Evolutionary conservation across 768 basidiomycete genomes (phyloP).

Genomic region (Boletales sp.): DNA sequence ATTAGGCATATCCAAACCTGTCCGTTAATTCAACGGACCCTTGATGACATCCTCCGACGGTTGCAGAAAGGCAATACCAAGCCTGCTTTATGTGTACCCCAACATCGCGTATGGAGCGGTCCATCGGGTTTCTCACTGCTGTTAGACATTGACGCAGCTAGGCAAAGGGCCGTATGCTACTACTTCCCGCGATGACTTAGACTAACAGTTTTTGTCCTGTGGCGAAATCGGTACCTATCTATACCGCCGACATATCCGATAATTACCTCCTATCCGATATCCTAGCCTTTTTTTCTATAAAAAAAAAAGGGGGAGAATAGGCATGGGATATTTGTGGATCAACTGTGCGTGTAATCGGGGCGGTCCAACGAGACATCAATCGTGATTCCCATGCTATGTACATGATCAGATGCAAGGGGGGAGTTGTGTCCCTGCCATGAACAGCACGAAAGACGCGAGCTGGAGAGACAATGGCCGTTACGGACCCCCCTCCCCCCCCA

Average conservation of each 20-base stretch:
- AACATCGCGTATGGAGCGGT: slow-evolving; percentile 2
- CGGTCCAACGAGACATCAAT: slow-evolving; percentile 15
- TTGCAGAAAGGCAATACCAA: slow-evolving; percentile 5
- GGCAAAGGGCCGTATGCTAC: slow-evolving; percentile 5
- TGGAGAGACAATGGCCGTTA: slow-evolving; percentile 11
- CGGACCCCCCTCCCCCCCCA: background rate
- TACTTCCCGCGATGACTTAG: slow-evolving; percentile 17
- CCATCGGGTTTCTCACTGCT: slow-evolving; percentile 10
- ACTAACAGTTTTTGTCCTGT: slow-evolving; percentile 11
- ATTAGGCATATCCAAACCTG: slow-evolving; percentile 13
- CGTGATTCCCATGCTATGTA: slow-evolving; percentile 18
- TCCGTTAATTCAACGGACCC: slow-evolving; percentile 14
- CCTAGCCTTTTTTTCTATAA: background rate
- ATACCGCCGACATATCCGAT: slow-evolving; percentile 13
- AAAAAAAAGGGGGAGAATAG: background rate
- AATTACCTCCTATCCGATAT: slow-evolving; percentile 20
- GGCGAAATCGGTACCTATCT: slow-evolving; percentile 21
- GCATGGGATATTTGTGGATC: slow-evolving; percentile 6
- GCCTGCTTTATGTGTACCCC: slow-evolving; percentile 3
- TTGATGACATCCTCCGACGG: background rate
- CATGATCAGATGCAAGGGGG: slow-evolving; percentile 11
- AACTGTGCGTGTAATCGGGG: slow-evolving; percentile 17
- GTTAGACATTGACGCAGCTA: background rate
- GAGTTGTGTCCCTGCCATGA: slow-evolving; percentile 18
- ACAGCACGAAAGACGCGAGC: slow-evolving; percentile 14